Evolutionary conservation across 371 early-diverging fungal genomes (phyloP), one percentile per base, ranked within the genome.

Genomic region (Actinomortierella ambigua): DNA sequence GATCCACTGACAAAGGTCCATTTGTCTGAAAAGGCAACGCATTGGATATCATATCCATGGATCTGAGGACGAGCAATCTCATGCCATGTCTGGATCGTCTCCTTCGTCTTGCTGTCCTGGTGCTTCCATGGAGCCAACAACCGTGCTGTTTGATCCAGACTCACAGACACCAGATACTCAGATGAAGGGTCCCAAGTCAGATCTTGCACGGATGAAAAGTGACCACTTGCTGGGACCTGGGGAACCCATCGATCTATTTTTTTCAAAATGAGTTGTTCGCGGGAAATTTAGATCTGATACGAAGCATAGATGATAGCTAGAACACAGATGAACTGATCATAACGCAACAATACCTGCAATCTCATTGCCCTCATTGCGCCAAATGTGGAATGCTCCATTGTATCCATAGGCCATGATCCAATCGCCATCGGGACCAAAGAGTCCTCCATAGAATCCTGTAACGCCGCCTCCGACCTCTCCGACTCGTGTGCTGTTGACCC

Each of bases 1-100:
- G 97, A 95, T 9, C 93, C 98, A 56, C 90, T 87, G 3, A 94
- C 93, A 80, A 89, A 96, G 50, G 80, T 83, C 81, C 86, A 91
- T 24, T 84, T 80, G 60, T 88, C 75, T 8, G 92, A 76, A 68
- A 96, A 95, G 0, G 93, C 86, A 11, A 96, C 68, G 68, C 95
- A 93, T 50, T 93, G 88, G 53, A 97, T 76, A 69, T 96, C 95
- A 69, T 97, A 97, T 1, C 99, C 99, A 68, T 98, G 99, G 27
- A 98, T 91, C 79, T 98, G 99, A 15, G 99, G 94, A 5, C 99
- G 83, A 2, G 94, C 93, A 58, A 96, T 86, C 76, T 98, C 99
- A 64, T 93, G 95, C 98, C 97, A 97, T 3, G 89, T 85, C 0
- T 65, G 59, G 0, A 80, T 53, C 2, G 59, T 40, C 15, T 64